These are phyloP conservation scores for Xylariaceae sp. DNA, from an alignment of 2,329 filamentous ascomycete genomes.

Conservation along the genomic window DNA sequence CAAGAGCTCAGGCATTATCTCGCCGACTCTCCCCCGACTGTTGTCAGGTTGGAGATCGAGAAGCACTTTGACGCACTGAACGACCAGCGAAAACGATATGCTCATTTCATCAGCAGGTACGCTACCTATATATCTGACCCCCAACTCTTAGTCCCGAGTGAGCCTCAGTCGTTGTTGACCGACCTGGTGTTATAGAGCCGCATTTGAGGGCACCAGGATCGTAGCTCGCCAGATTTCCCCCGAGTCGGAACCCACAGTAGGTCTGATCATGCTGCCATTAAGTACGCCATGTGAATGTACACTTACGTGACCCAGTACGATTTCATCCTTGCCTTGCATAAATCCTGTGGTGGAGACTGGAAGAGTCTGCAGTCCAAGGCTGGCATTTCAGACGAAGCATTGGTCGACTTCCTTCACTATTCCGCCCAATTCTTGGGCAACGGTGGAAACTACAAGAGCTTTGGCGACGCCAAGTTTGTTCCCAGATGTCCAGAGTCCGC, in stretches of 20 bases:
- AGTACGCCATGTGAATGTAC: slow-evolving; percentile 2
- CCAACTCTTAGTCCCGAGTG: no score
- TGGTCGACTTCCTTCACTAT: slow-evolving; percentile 68
- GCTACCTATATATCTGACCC: no score
- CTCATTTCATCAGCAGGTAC: slow-evolving; percentile 79
- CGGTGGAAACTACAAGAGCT: slow-evolving; percentile 78
- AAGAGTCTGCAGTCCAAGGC: slow-evolving; percentile 56
- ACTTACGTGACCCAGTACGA: slow-evolving; percentile 58
- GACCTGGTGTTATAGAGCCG: no score
- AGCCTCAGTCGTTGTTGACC: no score
- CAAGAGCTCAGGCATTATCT: slow-evolving; percentile 68
- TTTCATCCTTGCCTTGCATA: slow-evolving; percentile 67
- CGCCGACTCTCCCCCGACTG: slow-evolving; percentile 81
- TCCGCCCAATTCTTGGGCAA: slow-evolving; percentile 73
- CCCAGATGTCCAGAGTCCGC: slow-evolving; percentile 59
- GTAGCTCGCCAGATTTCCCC: slow-evolving; percentile 76
- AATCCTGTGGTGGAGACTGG: slow-evolving; percentile 62
- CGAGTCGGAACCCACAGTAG: slow-evolving; percentile 64
- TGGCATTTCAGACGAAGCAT: slow-evolving; percentile 53
- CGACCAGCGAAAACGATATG: slow-evolving; percentile 78
- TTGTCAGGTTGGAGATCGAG: slow-evolving; percentile 83
- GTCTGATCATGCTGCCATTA: slow-evolving; percentile 5
- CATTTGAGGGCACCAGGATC: slow-evolving; percentile 69
- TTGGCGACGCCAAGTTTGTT: slow-evolving; percentile 78
- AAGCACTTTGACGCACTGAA: slow-evolving; percentile 79